Percentiles rank a stretch among this genome's conserved stretches.
Evolutionary conservation across 202 grass and related monocot species (phyloP).

Genomic region (Zizania palustris): DNA sequence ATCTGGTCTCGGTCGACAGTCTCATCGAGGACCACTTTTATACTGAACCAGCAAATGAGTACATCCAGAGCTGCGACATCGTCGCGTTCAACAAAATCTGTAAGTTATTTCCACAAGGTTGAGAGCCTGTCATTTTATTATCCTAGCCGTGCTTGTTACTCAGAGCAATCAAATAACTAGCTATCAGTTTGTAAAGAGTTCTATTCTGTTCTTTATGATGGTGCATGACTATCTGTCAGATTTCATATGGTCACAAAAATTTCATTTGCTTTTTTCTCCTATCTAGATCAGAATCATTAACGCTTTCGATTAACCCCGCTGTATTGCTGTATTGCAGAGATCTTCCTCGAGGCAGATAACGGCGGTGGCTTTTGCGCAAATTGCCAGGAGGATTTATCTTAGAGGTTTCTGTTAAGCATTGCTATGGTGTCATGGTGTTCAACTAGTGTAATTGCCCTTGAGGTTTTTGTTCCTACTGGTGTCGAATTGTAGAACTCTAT

Average conservation of each 20-base stretch:
- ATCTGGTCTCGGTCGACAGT: slow-evolving; percentile 84
- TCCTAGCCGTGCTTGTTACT: not conserved
- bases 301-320: not conserved
- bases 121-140: not conserved
- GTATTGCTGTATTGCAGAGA: slow-evolving; percentile 38
- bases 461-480: no score
- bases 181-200: not conserved
- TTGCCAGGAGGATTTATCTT: no score
- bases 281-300: not conserved
- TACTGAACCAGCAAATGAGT: slow-evolving; percentile 65
- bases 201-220: not conserved
- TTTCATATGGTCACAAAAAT: not conserved
- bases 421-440: no score
- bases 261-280: not conserved
- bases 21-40: slow-evolving; percentile 67
- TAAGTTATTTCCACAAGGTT: slow-evolving; percentile 21
- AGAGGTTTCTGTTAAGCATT: no score
- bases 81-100: slow-evolving; percentile 98
- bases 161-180: not conserved
- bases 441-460: no score
- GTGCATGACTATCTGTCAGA: not conserved
- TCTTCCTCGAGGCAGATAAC: not conserved
- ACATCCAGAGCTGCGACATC: slow-evolving; percentile 99
- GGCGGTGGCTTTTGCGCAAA: no score
- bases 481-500: no score